These are phyloP conservation scores for Prunus kanzakura DNA, from an alignment of 306 rosid genomes.

Conservation along the genomic window DNA sequence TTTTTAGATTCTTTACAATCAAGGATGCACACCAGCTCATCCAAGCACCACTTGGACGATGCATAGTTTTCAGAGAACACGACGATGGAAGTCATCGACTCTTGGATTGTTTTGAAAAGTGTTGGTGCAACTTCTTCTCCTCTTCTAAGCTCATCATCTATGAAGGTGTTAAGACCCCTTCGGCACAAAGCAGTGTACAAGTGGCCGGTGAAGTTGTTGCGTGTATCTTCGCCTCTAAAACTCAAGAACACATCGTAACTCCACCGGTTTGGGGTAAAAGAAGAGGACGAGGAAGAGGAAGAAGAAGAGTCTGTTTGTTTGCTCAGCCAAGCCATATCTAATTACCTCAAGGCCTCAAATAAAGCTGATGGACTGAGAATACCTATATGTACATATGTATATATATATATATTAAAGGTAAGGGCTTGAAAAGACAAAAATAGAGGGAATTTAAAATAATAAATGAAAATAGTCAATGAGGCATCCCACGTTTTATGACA, in stretches of 20 bases:
- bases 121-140: conserved; percentile 3
- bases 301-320: not conserved
- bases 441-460: too few relatives aligned
- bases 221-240: conserved; percentile 3
- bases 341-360: too few relatives aligned
- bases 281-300: not conserved
- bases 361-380: too few relatives aligned
- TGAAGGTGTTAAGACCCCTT: conserved; percentile 9
- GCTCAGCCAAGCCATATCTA: not conserved
- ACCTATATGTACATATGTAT: too few relatives aligned
- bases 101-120: not conserved
- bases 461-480: too few relatives aligned
- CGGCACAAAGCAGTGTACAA: not conserved
- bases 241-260: conserved; percentile 13
- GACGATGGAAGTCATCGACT: not conserved
- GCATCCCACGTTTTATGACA: too few relatives aligned
- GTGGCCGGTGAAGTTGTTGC: not conserved
- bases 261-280: not conserved
- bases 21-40: not conserved
- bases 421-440: too few relatives aligned
- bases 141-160: not conserved
- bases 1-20: not conserved
- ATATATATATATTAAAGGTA: too few relatives aligned
- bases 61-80: not conserved
- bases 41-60: not conserved